phyloP scores from a whole-genome alignment of 2,329 filamentous ascomycete genomes.

The Diaporthe sp. region DNA sequence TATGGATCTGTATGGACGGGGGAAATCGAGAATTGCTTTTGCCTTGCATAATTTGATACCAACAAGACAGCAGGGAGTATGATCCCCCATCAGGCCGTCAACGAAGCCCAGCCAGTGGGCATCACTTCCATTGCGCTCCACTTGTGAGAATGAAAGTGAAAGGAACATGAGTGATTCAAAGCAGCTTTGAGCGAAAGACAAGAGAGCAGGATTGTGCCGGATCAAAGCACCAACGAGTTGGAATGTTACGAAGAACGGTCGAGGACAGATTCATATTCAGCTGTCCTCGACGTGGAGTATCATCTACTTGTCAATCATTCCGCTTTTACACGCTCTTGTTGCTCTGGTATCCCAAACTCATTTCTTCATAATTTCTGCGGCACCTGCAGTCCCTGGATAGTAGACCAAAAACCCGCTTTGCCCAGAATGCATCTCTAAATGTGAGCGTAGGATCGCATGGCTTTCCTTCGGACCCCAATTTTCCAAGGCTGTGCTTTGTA shows the following conservation, averaged over 20 bases:
- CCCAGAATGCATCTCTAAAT: neutral
- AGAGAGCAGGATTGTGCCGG: neutral
- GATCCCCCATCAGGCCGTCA: neutral
- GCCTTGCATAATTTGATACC: slow-evolving; percentile 34
- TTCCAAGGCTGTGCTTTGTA: neutral
- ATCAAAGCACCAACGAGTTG: neutral
- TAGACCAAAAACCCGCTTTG: neutral
- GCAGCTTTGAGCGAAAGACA: neutral
- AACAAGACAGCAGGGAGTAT: neutral
- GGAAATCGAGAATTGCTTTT: slow-evolving; percentile 24
- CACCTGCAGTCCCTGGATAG: slow-evolving; percentile 30
- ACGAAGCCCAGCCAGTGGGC: neutral
- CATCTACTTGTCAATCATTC: slow-evolving; percentile 15
- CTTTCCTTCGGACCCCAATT: neutral
- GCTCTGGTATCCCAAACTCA: slow-evolving; percentile 21
- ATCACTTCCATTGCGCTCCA: neutral
- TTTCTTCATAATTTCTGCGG: slow-evolving; percentile 32
- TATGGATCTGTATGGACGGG: slow-evolving; percentile 31
- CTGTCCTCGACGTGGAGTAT: neutral
- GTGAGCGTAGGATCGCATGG: neutral
- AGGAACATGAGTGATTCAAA: no score
- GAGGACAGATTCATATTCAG: neutral
- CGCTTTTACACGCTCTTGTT: neutral
- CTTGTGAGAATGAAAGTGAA: neutral
- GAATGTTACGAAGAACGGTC: neutral